Percentiles rank a stretch among this genome's conserved stretches.
Evolutionary conservation across 768 basidiomycete species (phyloP).

Genomic region (Saitozyma podzolica): DNA sequence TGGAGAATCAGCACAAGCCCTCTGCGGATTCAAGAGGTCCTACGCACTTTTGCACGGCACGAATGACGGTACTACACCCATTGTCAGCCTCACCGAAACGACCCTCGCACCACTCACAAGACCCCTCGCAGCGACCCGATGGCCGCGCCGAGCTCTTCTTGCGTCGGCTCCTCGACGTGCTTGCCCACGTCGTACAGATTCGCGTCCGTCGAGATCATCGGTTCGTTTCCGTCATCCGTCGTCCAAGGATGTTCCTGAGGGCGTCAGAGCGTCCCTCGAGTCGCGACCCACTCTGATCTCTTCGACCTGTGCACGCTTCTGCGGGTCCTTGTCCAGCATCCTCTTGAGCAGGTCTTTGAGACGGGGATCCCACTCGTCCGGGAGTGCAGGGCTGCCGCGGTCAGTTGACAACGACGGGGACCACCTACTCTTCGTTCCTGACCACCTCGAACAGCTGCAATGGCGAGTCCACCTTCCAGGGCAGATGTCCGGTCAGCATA

Average conservation of each 20-base stretch:
- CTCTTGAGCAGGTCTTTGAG: conserved; percentile 39
- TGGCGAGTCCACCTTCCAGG: conserved; percentile 47
- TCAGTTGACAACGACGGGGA: not conserved
- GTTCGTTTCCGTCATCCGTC: conserved; percentile 39
- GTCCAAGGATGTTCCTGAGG: conserved; percentile 48
- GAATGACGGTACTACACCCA: conserved; percentile 43
- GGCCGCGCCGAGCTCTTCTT: conserved; percentile 48
- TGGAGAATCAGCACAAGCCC: not conserved
- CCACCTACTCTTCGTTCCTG: conserved; percentile 40
- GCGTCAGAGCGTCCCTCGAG: not conserved
- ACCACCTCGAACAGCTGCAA: conserved; percentile 51
- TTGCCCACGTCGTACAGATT: conserved; percentile 45
- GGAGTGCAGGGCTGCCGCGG: conserved; percentile 36
- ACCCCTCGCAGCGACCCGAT: conserved; percentile 40
- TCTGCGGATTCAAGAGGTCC: not conserved
- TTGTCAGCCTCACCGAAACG: not conserved
- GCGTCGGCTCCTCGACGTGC: conserved; percentile 50
- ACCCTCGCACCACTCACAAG: conserved; percentile 42
- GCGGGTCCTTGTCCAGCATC: conserved; percentile 47
- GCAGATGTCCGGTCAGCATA: conserved; percentile 49
- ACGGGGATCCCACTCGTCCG: conserved; percentile 40
- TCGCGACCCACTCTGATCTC: conserved; percentile 40
- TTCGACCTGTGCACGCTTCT: conserved; percentile 37
- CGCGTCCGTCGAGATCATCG: conserved; percentile 46
- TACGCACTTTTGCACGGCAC: conserved; percentile 49